Base-by-base conservation (phyloP, 2,329 filamentous ascomycete genomes). In the Pestalotiopsis sp. region DNA sequence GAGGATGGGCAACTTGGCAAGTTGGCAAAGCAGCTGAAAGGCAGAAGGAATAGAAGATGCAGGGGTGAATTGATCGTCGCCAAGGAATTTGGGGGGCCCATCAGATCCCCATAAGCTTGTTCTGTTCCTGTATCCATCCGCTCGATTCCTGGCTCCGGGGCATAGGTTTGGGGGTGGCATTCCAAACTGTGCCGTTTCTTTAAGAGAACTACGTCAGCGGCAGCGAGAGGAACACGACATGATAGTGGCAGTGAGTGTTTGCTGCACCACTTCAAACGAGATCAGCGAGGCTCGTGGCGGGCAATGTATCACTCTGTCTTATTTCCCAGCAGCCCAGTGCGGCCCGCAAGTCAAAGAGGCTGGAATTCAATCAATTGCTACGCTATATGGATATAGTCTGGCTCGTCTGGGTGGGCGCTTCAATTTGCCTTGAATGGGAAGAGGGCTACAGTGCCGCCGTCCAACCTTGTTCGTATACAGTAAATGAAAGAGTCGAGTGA, bases 1-100 rank as follows among this genome's bases (percentile, higher is more conserved):
- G 23, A 62, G n/a, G 59, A 62, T 62, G 59, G 59, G 59, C n/a
- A 62, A 62, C 14, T 36, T 38, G 27, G 20, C 23, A 20, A 59
- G 55, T 13, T 61, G 17, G 45, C 31, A 39, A 39, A 7, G 14
- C 38, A 27, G 23, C 57, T 59, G 27, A 59, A 59, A 36, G 23
- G 23, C 31, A 36, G 27, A 36, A 27, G 57, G 11, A 27, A 27
- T 59, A 27, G 11, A 9, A 5, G 31, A 62, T 62, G 59, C 59
- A 39, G 36, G 59, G 59, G 59, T 14, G n/a, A 62, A 41, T 38
- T 62, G 61, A 64, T 64, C 61, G 61, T 3, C 61, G 61, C 61
- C 61, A 64, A 64, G 61, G 38, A 49, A 64, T 64, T 31, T 38
- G 59, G 23, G 57, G 25, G 57, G 27, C 27, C 31, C 59, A 62